Conservation (phyloP, 805 yeast genomes). For the Wickerhamiella sergipiensis region DNA sequence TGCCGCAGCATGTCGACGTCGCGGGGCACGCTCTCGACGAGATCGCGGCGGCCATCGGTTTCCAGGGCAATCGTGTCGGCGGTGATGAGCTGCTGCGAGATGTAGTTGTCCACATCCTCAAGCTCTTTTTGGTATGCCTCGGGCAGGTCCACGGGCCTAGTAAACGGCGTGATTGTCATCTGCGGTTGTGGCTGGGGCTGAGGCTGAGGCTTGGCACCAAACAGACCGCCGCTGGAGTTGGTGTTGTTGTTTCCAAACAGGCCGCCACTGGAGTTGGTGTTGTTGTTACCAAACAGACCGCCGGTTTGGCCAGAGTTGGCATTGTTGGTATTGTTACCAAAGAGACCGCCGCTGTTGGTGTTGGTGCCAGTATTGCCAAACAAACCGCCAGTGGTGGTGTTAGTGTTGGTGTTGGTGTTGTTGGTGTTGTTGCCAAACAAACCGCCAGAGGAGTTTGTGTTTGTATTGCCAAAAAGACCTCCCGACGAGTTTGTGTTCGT, state of each 20-base stretch:
- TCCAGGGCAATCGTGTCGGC: slow-evolving; percentile 36
- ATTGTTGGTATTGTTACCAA: background rate
- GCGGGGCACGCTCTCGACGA: slow-evolving; percentile 37
- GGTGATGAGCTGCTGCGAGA: slow-evolving; percentile 37
- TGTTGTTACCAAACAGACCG: slow-evolving; percentile 20
- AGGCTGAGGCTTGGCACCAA: slow-evolving; percentile 4
- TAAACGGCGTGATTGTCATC: slow-evolving; percentile 36
- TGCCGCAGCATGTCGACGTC: slow-evolving; percentile 40
- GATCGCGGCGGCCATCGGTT: slow-evolving; percentile 28
- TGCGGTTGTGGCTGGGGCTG: slow-evolving; percentile 14
- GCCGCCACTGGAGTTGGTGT: background rate
- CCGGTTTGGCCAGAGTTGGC: slow-evolving; percentile 10
- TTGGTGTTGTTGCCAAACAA: background rate
- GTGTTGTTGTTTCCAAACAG: slow-evolving; percentile 5
- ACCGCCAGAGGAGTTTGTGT: background rate
- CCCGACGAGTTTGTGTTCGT: background rate
- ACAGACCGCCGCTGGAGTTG: slow-evolving; percentile 8
- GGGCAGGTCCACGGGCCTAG: slow-evolving; percentile 46
- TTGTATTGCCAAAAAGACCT: slow-evolving; percentile 1
- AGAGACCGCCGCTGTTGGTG: slow-evolving; percentile 7
- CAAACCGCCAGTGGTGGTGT: slow-evolving; percentile 10
- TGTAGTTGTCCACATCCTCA: slow-evolving; percentile 42
- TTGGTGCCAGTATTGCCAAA: slow-evolving; percentile 8
- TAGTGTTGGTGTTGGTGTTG: slow-evolving; percentile 5
- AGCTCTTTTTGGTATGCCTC: slow-evolving; percentile 38